Evolutionary conservation across 768 basidiomycete species (phyloP).

Genomic region (Lactarius deliciosus): DNA sequence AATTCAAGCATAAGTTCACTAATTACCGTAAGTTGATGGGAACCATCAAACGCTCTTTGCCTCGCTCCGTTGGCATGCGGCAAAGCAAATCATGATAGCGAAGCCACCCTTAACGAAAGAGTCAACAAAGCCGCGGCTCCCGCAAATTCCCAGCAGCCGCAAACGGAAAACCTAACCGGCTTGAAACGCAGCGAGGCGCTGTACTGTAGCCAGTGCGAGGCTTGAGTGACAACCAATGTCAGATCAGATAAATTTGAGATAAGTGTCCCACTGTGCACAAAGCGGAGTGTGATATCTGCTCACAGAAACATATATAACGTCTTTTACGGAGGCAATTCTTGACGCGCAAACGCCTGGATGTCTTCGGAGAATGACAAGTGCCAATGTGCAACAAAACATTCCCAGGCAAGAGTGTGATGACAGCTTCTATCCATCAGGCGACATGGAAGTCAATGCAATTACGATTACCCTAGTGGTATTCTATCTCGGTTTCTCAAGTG

Average conservation of each 20-base stretch:
- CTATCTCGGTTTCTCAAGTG: not conserved
- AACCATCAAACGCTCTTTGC: not conserved
- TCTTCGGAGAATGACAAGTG: not conserved
- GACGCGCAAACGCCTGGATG: not conserved
- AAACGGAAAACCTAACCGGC: not conserved
- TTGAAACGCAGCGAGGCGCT: too few relatives aligned
- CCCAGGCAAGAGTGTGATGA: not conserved
- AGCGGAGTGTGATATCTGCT: not conserved
- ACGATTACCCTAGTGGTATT: not conserved
- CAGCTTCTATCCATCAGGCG: not conserved
- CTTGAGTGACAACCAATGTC: not conserved
- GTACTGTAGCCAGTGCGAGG: not conserved
- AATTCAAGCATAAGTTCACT: not conserved
- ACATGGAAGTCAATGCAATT: not conserved
- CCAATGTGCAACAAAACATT: not conserved
- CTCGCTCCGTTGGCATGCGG: not conserved
- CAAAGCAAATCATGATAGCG: not conserved
- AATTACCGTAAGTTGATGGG: not conserved
- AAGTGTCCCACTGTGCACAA: not conserved
- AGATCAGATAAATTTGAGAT: not conserved
- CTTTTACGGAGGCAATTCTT: not conserved
- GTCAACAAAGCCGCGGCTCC: not conserved
- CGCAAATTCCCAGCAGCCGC: not conserved
- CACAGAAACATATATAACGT: not conserved
- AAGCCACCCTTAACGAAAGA: not conserved